Evolutionary conservation across 257 asterid genomes (phyloP), one percentile per base, ranked within the genome.

Genomic region (Mentha longifolia): DNA sequence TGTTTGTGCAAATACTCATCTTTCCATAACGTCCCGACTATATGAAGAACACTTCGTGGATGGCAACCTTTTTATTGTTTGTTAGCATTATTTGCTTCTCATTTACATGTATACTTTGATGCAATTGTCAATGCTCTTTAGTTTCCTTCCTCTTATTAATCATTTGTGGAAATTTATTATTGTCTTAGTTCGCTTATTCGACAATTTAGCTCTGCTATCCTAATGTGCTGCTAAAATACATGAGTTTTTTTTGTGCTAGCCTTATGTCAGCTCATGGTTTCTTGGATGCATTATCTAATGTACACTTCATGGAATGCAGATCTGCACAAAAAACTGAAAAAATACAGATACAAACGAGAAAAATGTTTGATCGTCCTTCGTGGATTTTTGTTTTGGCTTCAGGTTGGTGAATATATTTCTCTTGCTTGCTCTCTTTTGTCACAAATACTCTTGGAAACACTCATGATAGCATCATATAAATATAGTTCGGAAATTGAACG

Each of bases 361-460:
- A 77, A 73, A 65, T 31, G 69, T 47, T 74, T 82, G 80, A 64
- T 61, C 67, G 54, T 86, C 73, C 59, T 82, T 42, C 89, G 92
- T 31, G 92, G 92, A 5, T 84, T 86, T 63, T 62, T 84, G 77
- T 84, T 80, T 68, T 58, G 47, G 33, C 59, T 70, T 58, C 37
- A 58, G 67, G 74, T 70, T 69, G 11, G 68, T 59, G 46, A 15
- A 59, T 30, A 13, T 33, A 33, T 31, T 57, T 57, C 28, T 39
- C 46, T 37, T 54, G 41, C 55, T 37, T 54, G 50, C 33, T 51
- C 15, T 51, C 46, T 33, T 67, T 13, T 5, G 17, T 41, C 15
- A 11, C 37, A 47, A 8, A 65, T 45, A 28, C n/a, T n/a, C n/a
- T n/a, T n/a, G n/a, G n/a, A n/a, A n/a, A n/a, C n/a, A n/a, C n/a